Base-by-base conservation (phyloP, 2,329 filamentous ascomycete genomes). In the Aspergillus quadricinctus region DNA sequence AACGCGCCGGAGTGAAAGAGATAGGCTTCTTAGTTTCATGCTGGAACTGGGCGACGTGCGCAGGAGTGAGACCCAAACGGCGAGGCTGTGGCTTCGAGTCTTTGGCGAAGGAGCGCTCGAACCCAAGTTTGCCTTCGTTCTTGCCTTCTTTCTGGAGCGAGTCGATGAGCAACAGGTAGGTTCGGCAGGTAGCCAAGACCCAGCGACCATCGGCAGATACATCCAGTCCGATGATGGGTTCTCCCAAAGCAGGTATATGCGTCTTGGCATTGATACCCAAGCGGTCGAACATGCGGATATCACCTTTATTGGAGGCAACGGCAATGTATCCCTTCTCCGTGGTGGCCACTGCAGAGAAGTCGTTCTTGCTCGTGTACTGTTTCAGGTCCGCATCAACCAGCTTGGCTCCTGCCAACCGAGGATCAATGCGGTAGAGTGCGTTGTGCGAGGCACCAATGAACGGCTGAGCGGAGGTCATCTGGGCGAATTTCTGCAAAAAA, bases 251-350 rank as follows among this genome's bases (percentile, higher is more conserved):
- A 3, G 94, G 94, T 55, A 99, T 92, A 61, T 95, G 90, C 0
- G 94, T 97, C 82, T 99, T 99, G 41, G 94, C 94, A 64, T 96
- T 95, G 77, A 97, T 95, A 14, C 94, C 94, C 2, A 99, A 84
- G 19, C 92, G 89, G 72, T 99, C 94, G 68, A 99, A 99, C 66
- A 99, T 85, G 54, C 94, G 90, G 60, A 99, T 92, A 65, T 99
- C 94, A 65, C 94, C 94, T 80, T 99, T 99, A 78, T 96, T 96
- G 53, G 92, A 97, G 0, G 94, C 93, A 7, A 99, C 92, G 4
- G 94, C 94, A 61, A 99, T 92, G 70, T 97, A 95, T 10, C 94
- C 94, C 77, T 97, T 93, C 69, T 96, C 92, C 0, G 94, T 99
- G 0, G 94, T 97, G 4, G 94, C 91, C 28, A 95, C 83, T 14